A percentile compares a stretch with the other conserved stretches of the same genome.
These are phyloP conservation scores for Penstemon davidsonii DNA, from an alignment of 257 asterid species.

Conservation along the genomic window DNA sequence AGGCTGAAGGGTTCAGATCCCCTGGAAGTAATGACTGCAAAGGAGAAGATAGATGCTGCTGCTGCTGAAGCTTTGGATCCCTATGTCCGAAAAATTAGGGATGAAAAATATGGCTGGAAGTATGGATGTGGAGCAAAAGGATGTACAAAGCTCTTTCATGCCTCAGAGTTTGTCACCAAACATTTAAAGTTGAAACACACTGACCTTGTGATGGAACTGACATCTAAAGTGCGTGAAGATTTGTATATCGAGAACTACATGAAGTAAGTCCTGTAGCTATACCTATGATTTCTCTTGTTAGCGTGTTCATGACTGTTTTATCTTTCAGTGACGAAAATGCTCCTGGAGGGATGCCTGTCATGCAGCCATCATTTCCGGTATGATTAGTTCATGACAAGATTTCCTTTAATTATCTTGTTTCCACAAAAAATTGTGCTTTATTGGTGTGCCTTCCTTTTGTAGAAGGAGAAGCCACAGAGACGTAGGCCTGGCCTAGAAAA, in stretches of 20 bases:
- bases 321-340: slow-evolving; percentile 85
- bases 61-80: slow-evolving; percentile 93
- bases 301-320: slow-evolving; percentile 27
- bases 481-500: slow-evolving; percentile 70
- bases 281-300: slow-evolving; percentile 14
- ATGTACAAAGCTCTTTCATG: slow-evolving; percentile 98
- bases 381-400: slow-evolving; percentile 11
- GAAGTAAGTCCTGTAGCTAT: slow-evolving; percentile 58
- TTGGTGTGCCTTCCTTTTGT: slow-evolving; percentile 32
- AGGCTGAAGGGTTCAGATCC: slow-evolving; percentile 90
- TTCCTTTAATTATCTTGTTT: background rate
- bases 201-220: slow-evolving; percentile 70
- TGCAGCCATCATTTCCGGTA: slow-evolving; percentile 87
- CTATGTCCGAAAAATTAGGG: slow-evolving; percentile 89
- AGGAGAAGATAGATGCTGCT: slow-evolving; percentile 88
- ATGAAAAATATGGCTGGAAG: slow-evolving; percentile 99
- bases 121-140: slow-evolving; percentile 99
- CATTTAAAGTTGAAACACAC: slow-evolving; percentile 94
- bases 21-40: slow-evolving; percentile 85
- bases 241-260: slow-evolving; percentile 86
- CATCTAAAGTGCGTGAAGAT: slow-evolving; percentile 89
- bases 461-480: slow-evolving; percentile 81
- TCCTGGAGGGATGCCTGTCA: slow-evolving; percentile 91
- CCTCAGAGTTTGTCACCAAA: slow-evolving; percentile 88
- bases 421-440: slow-evolving; percentile 7